Evolutionary conservation across 495 filamentous ascomycete genomes (phyloP).

Genomic region (Penicillium odoratum): DNA sequence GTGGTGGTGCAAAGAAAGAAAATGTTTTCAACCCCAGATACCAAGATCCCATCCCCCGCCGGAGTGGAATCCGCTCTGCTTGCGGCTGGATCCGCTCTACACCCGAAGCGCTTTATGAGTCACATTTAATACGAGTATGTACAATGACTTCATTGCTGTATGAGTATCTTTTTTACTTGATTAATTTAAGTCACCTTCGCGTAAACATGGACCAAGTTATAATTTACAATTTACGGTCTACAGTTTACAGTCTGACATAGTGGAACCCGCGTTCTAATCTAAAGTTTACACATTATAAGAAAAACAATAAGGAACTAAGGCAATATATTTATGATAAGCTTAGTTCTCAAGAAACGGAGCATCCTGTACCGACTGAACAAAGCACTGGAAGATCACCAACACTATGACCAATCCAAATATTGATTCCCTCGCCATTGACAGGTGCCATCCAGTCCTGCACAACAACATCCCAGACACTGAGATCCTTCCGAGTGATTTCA

Average conservation of each 20-base stretch:
- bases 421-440: slow-evolving; percentile 38
- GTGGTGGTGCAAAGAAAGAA: neutral
- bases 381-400: slow-evolving; percentile 41
- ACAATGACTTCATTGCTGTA: no score
- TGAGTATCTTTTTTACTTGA: no score
- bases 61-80: neutral
- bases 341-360: slow-evolving; percentile 18
- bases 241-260: no score
- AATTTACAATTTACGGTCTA: no score
- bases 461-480: slow-evolving; percentile 72
- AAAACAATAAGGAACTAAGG: neutral
- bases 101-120: neutral
- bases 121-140: neutral
- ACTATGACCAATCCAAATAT: slow-evolving; percentile 48
- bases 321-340: neutral
- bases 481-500: slow-evolving; percentile 61
- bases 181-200: no score
- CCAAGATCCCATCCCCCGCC: neutral
- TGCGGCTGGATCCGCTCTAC: slow-evolving; percentile 2
- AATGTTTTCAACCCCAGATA: slow-evolving; percentile 2
- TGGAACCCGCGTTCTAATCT: no score
- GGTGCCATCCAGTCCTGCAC: slow-evolving; percentile 69
- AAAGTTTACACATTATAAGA: neutral
- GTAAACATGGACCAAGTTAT: no score
- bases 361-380: slow-evolving; percentile 38